Evolutionary conservation across 257 asterid species (phyloP), one percentile per base, ranked within the genome.

Genomic region (Gentiana dahurica): DNA sequence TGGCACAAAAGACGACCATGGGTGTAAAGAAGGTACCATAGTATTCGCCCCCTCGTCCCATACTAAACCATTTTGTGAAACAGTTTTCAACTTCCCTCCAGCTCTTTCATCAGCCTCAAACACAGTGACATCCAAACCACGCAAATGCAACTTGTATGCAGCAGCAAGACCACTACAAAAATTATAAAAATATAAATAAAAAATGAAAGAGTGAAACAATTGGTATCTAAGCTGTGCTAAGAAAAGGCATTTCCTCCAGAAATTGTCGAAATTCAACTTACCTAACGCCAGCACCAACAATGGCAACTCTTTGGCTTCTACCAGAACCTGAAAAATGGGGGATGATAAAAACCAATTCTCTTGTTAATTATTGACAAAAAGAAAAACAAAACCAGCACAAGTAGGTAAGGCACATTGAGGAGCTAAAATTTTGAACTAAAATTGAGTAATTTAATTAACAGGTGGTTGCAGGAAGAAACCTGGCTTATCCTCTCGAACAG

Each of bases 1-100:
- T 34, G 47, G 3, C 11, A 38, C 13, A 3, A 57, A 32, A 52
- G 49, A 4, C 34, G 4, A 10, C 44, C 15, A 56, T 47, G 24
- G 24, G 24, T 36, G 41, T 54, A 68, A 43, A 10, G 46, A 50
- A 50, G 46, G 51, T 43, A 89, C 97, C 97, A 90, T 90, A 63
- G 97, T 86, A 73, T 90, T 90, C 12, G 97, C 97, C 36, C 97
- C 97, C 71, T 90, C 95, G 48, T 90, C 97, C 96, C 97, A 90
- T 70, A 84, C 68, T 57, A 90, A 49, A 63, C 95, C 96, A 76
- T 84, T 74, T 36, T 59, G 84, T 38, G 77, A 72, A 70, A 79
- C 64, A 73, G 83, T 80, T 77, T 79, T 80, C 51, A 90, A 70
- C 83, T 80, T 90, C 51, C 96, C 97, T 66, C 96, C 96, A 69